Evolutionary conservation across 2,329 filamentous ascomycete species (phyloP).

Genomic region (Arthroderma sp.): DNA sequence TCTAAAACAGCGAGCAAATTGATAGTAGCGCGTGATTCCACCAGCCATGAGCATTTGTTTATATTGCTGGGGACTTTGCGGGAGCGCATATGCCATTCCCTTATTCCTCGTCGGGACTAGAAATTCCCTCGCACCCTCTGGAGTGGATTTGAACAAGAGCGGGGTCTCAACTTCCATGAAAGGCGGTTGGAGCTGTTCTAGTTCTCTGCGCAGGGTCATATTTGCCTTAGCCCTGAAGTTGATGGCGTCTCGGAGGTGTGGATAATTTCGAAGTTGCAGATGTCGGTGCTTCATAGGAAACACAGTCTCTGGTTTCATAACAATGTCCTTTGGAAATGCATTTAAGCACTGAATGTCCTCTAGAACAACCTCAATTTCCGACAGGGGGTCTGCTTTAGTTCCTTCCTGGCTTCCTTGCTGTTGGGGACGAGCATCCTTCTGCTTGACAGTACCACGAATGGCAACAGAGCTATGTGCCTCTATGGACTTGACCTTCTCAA

Average conservation of each 20-base stretch:
- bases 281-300: conserved; percentile 67
- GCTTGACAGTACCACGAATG: conserved; percentile 36
- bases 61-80: conserved; percentile 95
- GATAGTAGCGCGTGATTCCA: conserved; percentile 70
- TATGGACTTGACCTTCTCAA: conserved; percentile 32
- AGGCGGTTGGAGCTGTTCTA: conserved; percentile 38
- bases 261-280: conserved; percentile 68
- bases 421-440: conserved; percentile 23
- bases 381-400: conserved; percentile 21
- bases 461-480: conserved; percentile 42
- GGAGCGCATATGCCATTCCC: conserved; percentile 74
- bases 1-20: conserved; percentile 87
- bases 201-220: conserved; percentile 39
- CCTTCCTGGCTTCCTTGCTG: conserved; percentile 15
- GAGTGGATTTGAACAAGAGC: conserved; percentile 90
- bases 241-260: conserved; percentile 53
- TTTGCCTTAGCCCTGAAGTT: conserved; percentile 52
- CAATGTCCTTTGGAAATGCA: conserved; percentile 58
- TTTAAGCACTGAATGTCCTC: conserved; percentile 55
- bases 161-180: conserved; percentile 84
- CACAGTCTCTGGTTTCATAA: conserved; percentile 58
- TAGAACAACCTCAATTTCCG: conserved; percentile 47
- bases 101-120: conserved; percentile 70
- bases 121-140: conserved; percentile 90
- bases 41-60: conserved; percentile 96